Evolutionary conservation across 1,284 basidiomycete species (phyloP).

Genomic region (Ganoderma sinense): DNA sequence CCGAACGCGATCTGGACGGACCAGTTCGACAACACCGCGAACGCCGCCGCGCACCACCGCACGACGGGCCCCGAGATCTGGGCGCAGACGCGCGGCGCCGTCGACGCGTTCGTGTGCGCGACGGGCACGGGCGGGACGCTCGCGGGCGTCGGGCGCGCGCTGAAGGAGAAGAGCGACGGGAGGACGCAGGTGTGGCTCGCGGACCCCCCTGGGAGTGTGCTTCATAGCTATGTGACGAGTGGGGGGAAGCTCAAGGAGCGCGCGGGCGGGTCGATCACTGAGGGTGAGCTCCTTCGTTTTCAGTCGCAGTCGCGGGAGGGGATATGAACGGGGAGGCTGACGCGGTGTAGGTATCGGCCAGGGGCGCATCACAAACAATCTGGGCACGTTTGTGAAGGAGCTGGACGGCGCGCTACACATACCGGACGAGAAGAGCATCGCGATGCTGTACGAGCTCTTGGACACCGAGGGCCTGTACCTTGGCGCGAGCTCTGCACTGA

Average conservation of each 20-base stretch:
- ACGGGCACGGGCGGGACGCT: constrained; percentile 98
- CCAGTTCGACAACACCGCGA: constrained; percentile 96
- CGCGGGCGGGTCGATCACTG: constrained; percentile 92
- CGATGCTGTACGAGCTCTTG: constrained; percentile 93
- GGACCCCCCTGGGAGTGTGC: constrained; percentile 94
- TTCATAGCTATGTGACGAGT: constrained; percentile 87
- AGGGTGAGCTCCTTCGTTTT: constrained; percentile 64
- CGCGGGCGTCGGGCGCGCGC: constrained; percentile 86
- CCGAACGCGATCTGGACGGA: constrained; percentile 99
- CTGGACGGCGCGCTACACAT: constrained; percentile 88
- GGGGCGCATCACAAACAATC: constrained; percentile 95
- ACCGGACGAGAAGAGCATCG: constrained; percentile 90
- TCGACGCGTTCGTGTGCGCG: constrained; percentile 93
- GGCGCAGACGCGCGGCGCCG: constrained; percentile 83
- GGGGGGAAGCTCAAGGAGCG: constrained; percentile 85
- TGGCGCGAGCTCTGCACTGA: constrained; percentile 95
- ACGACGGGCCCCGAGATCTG: constrained; percentile 98
- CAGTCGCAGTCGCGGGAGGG: not conserved
- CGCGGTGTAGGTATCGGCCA: constrained; percentile 88
- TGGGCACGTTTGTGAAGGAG: constrained; percentile 84
- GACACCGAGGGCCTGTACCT: constrained; percentile 96
- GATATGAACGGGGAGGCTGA: constrained; percentile 13
- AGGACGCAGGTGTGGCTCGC: constrained; percentile 93
- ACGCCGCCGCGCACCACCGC: constrained; percentile 88
- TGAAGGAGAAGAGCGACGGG: constrained; percentile 87